Evolutionary conservation across 2,329 filamentous ascomycete species (phyloP).

Genomic region (Peltaster fructicola): DNA sequence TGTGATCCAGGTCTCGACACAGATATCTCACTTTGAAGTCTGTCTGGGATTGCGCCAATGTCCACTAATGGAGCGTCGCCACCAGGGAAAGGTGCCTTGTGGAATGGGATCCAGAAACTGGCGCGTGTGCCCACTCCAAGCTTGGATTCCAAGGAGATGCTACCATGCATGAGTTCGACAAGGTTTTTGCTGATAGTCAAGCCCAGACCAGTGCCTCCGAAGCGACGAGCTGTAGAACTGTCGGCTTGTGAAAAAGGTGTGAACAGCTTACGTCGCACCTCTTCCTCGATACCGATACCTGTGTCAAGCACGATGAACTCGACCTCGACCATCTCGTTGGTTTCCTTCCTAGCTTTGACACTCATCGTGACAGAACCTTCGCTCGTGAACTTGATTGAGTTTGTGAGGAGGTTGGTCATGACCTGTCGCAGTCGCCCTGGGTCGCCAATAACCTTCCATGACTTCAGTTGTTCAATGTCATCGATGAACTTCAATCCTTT

Average conservation of each 20-base stretch:
- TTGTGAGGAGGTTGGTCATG: slow-evolving; percentile 60
- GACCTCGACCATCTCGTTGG: slow-evolving; percentile 45
- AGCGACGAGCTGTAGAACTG: slow-evolving; percentile 59
- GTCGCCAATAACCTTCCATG: slow-evolving; percentile 67
- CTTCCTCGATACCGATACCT: slow-evolving; percentile 66
- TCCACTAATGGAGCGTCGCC: slow-evolving; percentile 37
- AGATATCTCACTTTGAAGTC: slow-evolving; percentile 38
- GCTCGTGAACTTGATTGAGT: slow-evolving; percentile 58
- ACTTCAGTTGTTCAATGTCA: slow-evolving; percentile 43
- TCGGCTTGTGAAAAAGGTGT: slow-evolving; percentile 71
- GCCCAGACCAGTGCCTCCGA: slow-evolving; percentile 61
- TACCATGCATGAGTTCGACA: slow-evolving; percentile 60
- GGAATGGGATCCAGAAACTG: slow-evolving; percentile 61
- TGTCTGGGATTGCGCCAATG: slow-evolving; percentile 47
- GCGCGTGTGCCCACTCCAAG: slow-evolving; percentile 54
- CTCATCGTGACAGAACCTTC: slow-evolving; percentile 50
- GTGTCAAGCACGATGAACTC: slow-evolving; percentile 60
- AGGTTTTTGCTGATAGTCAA: slow-evolving; percentile 69
- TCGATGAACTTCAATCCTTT: slow-evolving; percentile 59
- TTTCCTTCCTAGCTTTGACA: slow-evolving; percentile 46
- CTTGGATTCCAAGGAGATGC: slow-evolving; percentile 52
- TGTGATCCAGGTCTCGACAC: slow-evolving; percentile 50
- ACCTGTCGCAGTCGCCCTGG: slow-evolving; percentile 72
- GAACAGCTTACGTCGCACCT: slow-evolving; percentile 55
- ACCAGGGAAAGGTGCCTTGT: slow-evolving; percentile 42